Evolutionary conservation across 441 rosid genomes (phyloP).

Genomic region (Arabidopsis lyrata): DNA sequence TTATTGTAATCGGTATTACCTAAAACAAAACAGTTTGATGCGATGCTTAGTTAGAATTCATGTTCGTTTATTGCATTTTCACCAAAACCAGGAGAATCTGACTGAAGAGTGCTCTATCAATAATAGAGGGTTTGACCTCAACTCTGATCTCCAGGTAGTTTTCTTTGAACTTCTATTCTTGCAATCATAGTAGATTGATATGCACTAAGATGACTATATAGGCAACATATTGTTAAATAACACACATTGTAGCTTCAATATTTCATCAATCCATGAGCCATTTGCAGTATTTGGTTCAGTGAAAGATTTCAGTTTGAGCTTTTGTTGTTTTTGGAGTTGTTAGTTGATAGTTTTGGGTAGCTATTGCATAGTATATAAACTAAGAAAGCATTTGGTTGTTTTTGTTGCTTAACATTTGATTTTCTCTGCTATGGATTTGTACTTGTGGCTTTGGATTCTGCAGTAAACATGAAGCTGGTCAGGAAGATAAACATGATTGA

Average conservation of each 20-base stretch:
- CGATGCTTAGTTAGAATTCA: too few species aligned
- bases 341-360: not conserved
- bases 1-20: not conserved
- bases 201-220: not conserved
- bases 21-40: not conserved
- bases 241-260: not conserved
- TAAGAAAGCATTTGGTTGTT: not conserved
- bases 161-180: too few species aligned
- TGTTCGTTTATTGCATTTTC: too few species aligned
- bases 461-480: slow-evolving; percentile 18
- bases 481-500: not conserved
- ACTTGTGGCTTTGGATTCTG: slow-evolving; percentile 4
- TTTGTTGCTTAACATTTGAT: not conserved
- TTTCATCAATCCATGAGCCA: not conserved
- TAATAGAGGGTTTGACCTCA: too few species aligned
- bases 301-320: not conserved
- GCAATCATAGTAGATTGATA: not conserved
- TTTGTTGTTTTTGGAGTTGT: not conserved
- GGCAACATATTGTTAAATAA: not conserved
- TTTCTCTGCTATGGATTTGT: not conserved
- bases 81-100: too few species aligned
- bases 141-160: too few species aligned
- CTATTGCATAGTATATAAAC: too few species aligned
- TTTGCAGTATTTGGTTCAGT: not conserved
- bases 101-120: too few species aligned